Conservation (phyloP, 2,329 filamentous ascomycete genomes). For the Fusarium concolor region DNA sequence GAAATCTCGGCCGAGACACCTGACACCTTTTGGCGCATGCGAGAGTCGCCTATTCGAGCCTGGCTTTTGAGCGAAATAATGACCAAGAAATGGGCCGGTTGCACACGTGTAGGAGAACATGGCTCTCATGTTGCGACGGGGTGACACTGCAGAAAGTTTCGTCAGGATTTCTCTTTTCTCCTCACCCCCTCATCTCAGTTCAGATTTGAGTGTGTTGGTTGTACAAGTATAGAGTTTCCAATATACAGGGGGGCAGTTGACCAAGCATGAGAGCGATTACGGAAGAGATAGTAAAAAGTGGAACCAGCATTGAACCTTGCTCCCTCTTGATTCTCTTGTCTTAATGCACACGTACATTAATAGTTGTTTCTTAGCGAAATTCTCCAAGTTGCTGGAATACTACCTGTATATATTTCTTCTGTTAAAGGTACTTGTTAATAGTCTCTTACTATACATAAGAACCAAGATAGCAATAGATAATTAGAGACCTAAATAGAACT, state of each 20-base stretch:
- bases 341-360: too few relatives aligned
- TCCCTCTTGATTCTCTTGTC: background rate
- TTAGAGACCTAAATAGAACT: too few relatives aligned
- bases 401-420: too few relatives aligned
- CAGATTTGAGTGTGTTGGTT: background rate
- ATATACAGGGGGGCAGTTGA: background rate
- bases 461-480: too few relatives aligned
- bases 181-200: background rate
- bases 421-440: too few relatives aligned
- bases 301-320: background rate
- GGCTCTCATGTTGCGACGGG: conserved; percentile 1
- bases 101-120: background rate
- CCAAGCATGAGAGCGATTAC: background rate
- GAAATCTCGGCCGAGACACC: conserved; percentile 42
- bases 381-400: too few relatives aligned
- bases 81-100: background rate
- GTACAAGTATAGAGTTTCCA: background rate
- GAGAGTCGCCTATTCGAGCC: conserved; percentile 15
- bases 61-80: conserved; percentile 3
- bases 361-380: too few relatives aligned
- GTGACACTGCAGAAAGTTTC: conserved; percentile 1
- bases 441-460: too few relatives aligned
- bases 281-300: conserved; percentile 1
- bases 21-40: conserved; percentile 29
- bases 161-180: conserved; percentile 2